Conservation (phyloP, 352 stramenopile genomes). For the Pythium utonaiense region DNA sequence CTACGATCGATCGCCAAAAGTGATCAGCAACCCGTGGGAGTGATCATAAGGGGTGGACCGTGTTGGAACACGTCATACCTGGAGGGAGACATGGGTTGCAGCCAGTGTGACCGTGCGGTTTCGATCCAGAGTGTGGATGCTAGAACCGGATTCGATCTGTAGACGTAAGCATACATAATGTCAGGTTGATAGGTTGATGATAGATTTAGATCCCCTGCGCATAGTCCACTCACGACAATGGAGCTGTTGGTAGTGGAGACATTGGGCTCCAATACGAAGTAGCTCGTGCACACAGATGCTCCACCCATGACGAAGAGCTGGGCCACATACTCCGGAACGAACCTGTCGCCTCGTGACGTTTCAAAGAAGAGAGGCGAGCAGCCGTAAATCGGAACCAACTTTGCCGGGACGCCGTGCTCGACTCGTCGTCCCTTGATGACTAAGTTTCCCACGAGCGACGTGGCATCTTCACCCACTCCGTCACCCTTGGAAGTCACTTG, state of each 20-base stretch:
- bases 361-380: slow-evolving; percentile 70
- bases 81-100: slow-evolving; percentile 21
- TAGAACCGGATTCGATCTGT: slow-evolving; percentile 22
- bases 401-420: slow-evolving; percentile 46
- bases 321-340: slow-evolving; percentile 50
- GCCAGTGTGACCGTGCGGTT: slow-evolving; percentile 14
- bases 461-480: background rate
- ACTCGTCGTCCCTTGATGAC: slow-evolving; percentile 56
- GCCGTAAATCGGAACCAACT: slow-evolving; percentile 67
- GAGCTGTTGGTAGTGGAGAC: slow-evolving; percentile 24
- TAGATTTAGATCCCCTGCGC: too few relatives aligned
- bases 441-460: slow-evolving; percentile 30
- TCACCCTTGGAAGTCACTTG: background rate
- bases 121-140: slow-evolving; percentile 10
- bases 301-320: slow-evolving; percentile 72
- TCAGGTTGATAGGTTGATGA: too few relatives aligned
- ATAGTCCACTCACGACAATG: slow-evolving; percentile 21
- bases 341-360: slow-evolving; percentile 40
- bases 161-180: background rate
- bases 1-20: background rate
- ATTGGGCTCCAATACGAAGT: slow-evolving; percentile 37
- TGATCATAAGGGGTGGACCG: too few relatives aligned
- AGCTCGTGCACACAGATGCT: slow-evolving; percentile 50
- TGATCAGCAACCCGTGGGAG: background rate
- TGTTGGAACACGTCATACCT: slow-evolving; percentile 17